phyloP scores from a whole-genome alignment of 2,329 filamentous ascomycete genomes.

The Cyphellophora europaea region DNA sequence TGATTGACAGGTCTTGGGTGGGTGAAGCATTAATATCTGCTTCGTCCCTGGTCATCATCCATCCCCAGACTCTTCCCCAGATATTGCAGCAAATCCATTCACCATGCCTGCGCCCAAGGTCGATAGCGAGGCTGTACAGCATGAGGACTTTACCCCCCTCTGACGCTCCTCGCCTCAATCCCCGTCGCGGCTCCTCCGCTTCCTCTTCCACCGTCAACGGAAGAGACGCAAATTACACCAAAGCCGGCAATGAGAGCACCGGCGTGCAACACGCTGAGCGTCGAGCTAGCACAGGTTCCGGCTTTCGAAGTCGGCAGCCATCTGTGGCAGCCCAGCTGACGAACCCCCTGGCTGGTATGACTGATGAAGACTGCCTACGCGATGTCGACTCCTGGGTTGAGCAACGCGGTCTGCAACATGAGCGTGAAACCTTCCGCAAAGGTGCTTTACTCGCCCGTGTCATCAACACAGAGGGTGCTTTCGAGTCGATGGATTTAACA shows the following conservation, averaged over 20 bases:
- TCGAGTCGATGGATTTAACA: slow-evolving; percentile 34
- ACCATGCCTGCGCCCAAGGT: slow-evolving; percentile 6
- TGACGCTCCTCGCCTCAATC: slow-evolving; percentile 1
- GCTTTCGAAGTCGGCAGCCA: slow-evolving; percentile 1
- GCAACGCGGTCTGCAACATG: slow-evolving; percentile 36
- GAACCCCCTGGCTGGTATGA: slow-evolving; percentile 47
- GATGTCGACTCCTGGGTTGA: slow-evolving; percentile 46
- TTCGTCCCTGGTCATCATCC: no score
- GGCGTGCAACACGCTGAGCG: slow-evolving; percentile 1
- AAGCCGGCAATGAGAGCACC: not conserved
- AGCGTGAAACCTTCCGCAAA: slow-evolving; percentile 40
- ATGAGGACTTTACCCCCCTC: not conserved
- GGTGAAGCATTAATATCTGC: no score
- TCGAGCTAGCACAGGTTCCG: slow-evolving; percentile 1
- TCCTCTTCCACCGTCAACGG: slow-evolving; percentile 2
- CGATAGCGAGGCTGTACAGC: slow-evolving; percentile 7
- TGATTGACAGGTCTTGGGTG: no score
- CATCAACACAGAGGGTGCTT: slow-evolving; percentile 39
- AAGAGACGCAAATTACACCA: slow-evolving; percentile 1
- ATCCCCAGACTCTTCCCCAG: no score
- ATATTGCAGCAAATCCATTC: no score
- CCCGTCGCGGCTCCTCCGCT: slow-evolving; percentile 1
- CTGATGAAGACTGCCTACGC: slow-evolving; percentile 40
- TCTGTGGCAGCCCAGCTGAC: slow-evolving; percentile 6
- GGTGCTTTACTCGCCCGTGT: slow-evolving; percentile 43